Evolutionary conservation across 2,329 filamentous ascomycete species (phyloP), one percentile per base, ranked within the genome.

Genomic region (Balansia obtecta): DNA sequence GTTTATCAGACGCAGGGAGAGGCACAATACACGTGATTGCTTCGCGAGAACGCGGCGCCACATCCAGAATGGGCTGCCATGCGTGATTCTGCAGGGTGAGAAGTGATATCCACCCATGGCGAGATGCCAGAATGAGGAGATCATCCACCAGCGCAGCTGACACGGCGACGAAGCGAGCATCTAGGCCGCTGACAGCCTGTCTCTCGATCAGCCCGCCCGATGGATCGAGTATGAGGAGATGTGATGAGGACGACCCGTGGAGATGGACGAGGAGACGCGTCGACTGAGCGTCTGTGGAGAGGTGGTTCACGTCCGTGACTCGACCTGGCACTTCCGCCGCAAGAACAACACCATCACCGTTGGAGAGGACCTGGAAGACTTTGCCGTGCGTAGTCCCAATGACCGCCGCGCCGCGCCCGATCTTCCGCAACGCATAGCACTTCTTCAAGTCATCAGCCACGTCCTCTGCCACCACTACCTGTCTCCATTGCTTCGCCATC

Each of bases 1-100:
- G 58, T 56, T 13, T 13, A 11, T 58, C 4, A 7, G 27, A 5
- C 7, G 27, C 54, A 0, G 69, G 68, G 1, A 80, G 67, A 10
- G 72, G 65, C 0, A 73, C 58, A 33, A 95, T 77, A 38, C 75
- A 74, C 2, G 86, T 91, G 42, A 95, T 79, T 8, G 85, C 77
- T 59, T 94, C 76, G 34, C 68, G 67, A 42, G 64, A 68, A n/a
- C 65, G 70, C 18, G 70, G 65, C 37, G 72, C 66, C 3, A 68
- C 56, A 12, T 65, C 64, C 13, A 64, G 54, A 5, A 65, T 51
- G 1, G 59, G 57, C 1, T 60, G 59, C 43, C 67, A 65, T 8
- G 20, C 32, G 9, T 57, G 58, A 1, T 54, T 57, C 4, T 61
- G 57, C 1, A 50, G 58, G 33, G 55, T 60, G 30, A 67, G 51